Base-by-base conservation (phyloP, 176 grass and related monocot species). In the Cenchrus americanus region DNA sequence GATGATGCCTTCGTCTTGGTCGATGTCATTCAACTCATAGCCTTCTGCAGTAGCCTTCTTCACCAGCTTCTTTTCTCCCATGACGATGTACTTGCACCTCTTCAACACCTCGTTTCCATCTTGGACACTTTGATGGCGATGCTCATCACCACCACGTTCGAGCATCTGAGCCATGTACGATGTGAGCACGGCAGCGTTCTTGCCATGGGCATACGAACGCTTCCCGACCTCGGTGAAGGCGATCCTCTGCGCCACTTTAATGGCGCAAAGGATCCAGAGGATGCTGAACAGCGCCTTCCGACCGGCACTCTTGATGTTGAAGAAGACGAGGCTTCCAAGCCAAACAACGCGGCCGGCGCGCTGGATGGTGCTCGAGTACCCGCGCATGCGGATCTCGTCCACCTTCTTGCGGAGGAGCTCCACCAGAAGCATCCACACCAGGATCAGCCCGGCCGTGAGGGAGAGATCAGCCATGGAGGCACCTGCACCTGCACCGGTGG, bases 321-420 rank as follows among this genome's bases (percentile, higher is more conserved):
- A 83, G 47, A 83, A 83, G 47, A 83, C 81, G 1, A 75, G 59
- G 47, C 6, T 21, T 0, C 81, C 81, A 0, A 83, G 59, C 27
- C 15, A 65, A 0, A 10, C 59, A 14, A 75, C 30, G 8, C 81
- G 81, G 30, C 27, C 69, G 8, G 47, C 59, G 5, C 81, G 51
- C 27, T 75, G 49, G 52, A 75, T 41, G 73, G 26, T 22, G 51
- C 73, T 17, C 1, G 73, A 75, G 51, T 14, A 75, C 0, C 73
- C 73, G 5, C 10, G 30, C 73, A 58, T 75, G 51, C 10, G 41
- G 41, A 46, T 62, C 42, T 17, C 54, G 0, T 83, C 70, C 19
- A 64, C 44, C 59, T 75, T 83, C 81, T 42, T 74, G 27, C 70
- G 81, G 43, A 83, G 69, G 11, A 83, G 30, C 70, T 83, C 81